Base-by-base conservation (phyloP, 176 grass and related monocot genomes). In the Eragrostis curvula region DNA sequence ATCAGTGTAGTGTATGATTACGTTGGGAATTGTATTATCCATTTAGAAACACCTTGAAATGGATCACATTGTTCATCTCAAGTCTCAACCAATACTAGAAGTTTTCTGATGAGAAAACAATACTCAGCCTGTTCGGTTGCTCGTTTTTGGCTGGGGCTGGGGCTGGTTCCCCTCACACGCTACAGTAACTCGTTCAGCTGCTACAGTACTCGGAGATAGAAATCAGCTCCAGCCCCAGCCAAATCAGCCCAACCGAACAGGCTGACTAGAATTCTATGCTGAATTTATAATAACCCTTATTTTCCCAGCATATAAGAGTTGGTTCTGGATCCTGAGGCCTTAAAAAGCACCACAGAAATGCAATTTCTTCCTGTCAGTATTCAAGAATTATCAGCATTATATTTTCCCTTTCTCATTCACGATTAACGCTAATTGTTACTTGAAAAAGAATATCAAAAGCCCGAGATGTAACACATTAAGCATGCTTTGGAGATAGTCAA, bases 401-500 rank as follows among this genome's bases (percentile, higher is more conserved):
- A n/a, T 39, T 49, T 64, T 51, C 44, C 17, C 51, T 78, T 66
- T 79, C 44, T 66, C 12, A 23, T 40, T 39, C 51, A 79, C n/a
- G 18, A 21, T 50, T 32, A 7, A 40, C 50, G 41, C 3, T 49
- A n/a, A 58, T 28, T 2, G 18, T 28, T 47, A 61, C 27, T 70
- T 2, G 9, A 46, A 85, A 25, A 48, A 64, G 12, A 24, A 74
- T 74, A 56, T 41, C 6, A 40, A 10, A 73, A 77, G 55, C 49
- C 8, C 24, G 12, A 74, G 24, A 49, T 21, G 46, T 47, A 40
- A 75, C 58, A 25, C 27, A 47, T 25, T 15, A 75, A 41, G 50
- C 52, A 85, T 61, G 52, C 18, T 76, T 85, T 71, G 25, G 8
- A 48, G 7, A 71, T 51, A 65, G 15, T 53, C 28, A 71, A 65